phyloP scores from a whole-genome alignment of 2,329 filamentous ascomycete genomes.

The Ceratocystis huliohia region DNA sequence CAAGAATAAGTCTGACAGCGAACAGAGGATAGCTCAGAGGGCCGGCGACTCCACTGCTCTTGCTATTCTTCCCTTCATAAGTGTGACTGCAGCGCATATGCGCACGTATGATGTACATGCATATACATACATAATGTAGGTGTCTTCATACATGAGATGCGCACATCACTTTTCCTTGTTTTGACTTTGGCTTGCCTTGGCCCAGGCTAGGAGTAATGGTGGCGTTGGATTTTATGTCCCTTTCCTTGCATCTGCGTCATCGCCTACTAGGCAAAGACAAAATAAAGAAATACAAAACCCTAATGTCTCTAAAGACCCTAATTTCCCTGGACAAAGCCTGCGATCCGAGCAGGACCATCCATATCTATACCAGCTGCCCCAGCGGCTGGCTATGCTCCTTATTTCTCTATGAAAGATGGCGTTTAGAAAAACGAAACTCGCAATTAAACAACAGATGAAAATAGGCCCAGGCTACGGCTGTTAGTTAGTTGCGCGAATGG shows the following conservation, averaged over 20 bases:
- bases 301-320: neutral
- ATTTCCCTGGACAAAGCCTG: neutral
- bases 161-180: neutral
- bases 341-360: too few relatives aligned
- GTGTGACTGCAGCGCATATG: neutral
- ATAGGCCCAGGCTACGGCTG: neutral
- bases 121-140: neutral
- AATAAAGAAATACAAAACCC: neutral
- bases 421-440: neutral
- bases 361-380: too few relatives aligned
- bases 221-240: neutral
- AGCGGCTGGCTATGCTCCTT: too few relatives aligned
- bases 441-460: neutral
- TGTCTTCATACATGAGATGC: neutral
- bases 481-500: too few relatives aligned
- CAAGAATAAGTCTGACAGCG: too few relatives aligned
- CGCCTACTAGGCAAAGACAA: neutral
- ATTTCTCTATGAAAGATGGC: neutral
- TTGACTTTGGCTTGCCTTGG: neutral
- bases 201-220: neutral
- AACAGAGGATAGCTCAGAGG: too few relatives aligned
- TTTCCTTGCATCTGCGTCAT: slow-evolving; percentile 6
- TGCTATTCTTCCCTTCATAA: neutral
- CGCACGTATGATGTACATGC: neutral
- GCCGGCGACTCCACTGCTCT: neutral